These are phyloP conservation scores for Pyronema omphalodes DNA, from an alignment of 495 filamentous ascomycete genomes.

Conservation along the genomic window DNA sequence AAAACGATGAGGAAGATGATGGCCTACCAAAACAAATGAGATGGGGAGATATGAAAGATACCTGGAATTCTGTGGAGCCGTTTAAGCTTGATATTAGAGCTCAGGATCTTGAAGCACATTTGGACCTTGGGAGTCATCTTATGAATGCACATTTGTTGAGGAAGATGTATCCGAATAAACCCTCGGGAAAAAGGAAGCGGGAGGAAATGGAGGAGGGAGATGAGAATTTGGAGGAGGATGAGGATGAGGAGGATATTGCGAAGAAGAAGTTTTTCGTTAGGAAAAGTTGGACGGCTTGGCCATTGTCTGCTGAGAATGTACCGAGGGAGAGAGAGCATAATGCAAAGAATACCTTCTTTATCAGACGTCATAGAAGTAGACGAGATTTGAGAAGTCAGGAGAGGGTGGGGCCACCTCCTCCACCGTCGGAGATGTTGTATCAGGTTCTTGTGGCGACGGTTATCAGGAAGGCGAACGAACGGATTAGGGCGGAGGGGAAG, in stretches of 20 bases:
- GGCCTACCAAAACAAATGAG: no score
- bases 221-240: neutral
- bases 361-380: neutral
- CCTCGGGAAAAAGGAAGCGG: neutral
- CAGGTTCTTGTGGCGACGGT: neutral
- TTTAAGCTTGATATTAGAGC: no score
- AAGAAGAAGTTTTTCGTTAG: neutral
- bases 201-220: neutral
- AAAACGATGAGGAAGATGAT: no score
- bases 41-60: no score
- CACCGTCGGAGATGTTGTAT: neutral
- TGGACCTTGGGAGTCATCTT: neutral
- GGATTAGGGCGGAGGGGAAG: neutral
- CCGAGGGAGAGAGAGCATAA: neutral
- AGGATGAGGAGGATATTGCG: neutral
- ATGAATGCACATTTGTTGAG: constrained; percentile 1
- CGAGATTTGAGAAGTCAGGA: neutral
- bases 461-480: neutral
- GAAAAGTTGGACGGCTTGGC: constrained; percentile 2
- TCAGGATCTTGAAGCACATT: neutral
- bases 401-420: neutral
- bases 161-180: neutral
- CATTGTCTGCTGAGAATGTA: neutral
- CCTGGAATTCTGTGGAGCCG: no score
- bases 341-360: neutral